Base-by-base conservation (phyloP, 306 rosid species). In the Quercus robur region DNA sequence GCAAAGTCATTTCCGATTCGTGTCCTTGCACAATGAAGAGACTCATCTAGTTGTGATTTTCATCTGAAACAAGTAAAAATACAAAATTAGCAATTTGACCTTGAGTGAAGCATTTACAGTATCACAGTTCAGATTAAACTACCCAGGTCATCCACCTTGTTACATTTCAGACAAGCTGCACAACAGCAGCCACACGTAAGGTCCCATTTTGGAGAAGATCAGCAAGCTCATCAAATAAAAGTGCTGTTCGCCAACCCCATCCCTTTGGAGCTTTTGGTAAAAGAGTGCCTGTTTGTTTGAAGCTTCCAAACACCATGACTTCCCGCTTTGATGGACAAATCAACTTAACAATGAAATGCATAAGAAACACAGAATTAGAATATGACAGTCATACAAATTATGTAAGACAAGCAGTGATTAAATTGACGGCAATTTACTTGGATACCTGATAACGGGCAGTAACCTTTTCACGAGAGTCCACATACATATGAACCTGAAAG, bases 201-300 rank as follows among this genome's bases (percentile, higher is more conserved):
- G 93, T 89, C 49, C 97, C 99, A 26, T 90, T 92, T 89, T 95
- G 99, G 70, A 93, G 98, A 84, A 91, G 91, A 87, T 95, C 98
- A 1, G 86, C 82, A 56, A 95, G 97, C 80, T 95, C 99, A 18
- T 95, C 93, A 81, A 93, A 95, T 55, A 91, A 83, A 78, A 93
- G 88, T 66, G 99, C 97, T 63, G 96, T 93, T 79, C 98, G 91
- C 99, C 99, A 95, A 57, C 99, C 99, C 99, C 99, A 95, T 74
- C 99, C 97, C 81, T 95, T 95, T 3, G 99, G 99, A 79, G 93
- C 97, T 86, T 95, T 95, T 0, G 99, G 99, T 70, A 95, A 86
- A 79, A 95, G 98, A 56, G 99, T 95, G 56, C 99, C 99, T 5
- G 98, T 87, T 81, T 93, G 96, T 87, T 93, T 95, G 83, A 86